Conservation (phyloP, 1,284 basidiomycete genomes). For the Puccinia polysora region DNA sequence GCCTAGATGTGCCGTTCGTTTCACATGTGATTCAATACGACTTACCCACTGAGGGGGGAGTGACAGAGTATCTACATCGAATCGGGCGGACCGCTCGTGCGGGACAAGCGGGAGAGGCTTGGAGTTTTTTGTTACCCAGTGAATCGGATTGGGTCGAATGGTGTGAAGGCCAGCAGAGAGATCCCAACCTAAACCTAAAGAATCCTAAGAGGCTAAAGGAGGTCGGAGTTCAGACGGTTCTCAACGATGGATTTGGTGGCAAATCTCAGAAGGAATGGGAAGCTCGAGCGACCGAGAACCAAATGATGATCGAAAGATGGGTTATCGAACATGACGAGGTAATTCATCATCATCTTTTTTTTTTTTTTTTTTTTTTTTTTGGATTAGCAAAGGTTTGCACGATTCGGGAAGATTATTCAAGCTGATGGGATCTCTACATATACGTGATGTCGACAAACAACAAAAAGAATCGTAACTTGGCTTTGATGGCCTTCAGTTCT, state of each 20-base stretch:
- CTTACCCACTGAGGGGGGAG: constrained; percentile 92
- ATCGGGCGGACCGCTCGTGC: constrained; percentile 95
- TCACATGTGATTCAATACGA: constrained; percentile 93
- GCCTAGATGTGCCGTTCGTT: constrained; percentile 93
- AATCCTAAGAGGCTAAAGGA: too few species aligned
- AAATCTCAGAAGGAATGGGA: constrained; percentile 72
- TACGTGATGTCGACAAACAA: neutral
- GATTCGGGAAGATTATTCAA: too few species aligned
- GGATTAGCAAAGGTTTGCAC: neutral
- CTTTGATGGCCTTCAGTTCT: constrained; percentile 81
- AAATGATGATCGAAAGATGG: constrained; percentile 92
- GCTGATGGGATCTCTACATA: too few species aligned
- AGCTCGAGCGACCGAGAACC: constrained; percentile 87
- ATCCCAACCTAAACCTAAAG: constrained; percentile 49
- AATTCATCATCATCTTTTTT: constrained; percentile 50
- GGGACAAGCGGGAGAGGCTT: constrained; percentile 79
- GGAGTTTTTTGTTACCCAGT: constrained; percentile 81
- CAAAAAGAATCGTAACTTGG: constrained; percentile 66
- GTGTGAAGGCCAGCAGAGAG: constrained; percentile 73
- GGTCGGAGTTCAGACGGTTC: constrained; percentile 65
- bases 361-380: neutral
- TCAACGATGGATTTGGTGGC: constrained; percentile 77
- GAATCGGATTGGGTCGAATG: constrained; percentile 83
- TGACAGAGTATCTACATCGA: constrained; percentile 93
- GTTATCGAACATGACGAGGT: constrained; percentile 71